Base-by-base conservation (phyloP, 225 moss, liverwort and hornwort species). In the Asterella californica region DNA sequence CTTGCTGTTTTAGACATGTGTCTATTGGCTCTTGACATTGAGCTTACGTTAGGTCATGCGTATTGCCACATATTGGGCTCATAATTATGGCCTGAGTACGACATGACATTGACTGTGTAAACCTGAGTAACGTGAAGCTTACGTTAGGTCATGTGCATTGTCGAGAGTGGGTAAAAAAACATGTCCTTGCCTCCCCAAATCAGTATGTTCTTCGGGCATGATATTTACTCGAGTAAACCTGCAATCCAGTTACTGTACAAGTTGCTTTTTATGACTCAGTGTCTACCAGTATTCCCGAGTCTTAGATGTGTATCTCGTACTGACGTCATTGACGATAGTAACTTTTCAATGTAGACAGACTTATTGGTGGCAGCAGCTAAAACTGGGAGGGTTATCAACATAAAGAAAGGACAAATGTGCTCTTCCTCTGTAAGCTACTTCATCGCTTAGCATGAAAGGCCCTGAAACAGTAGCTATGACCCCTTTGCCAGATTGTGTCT, bases 351-450 rank as follows among this genome's bases (percentile, higher is more conserved):
- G 50, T 82, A 95, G 88, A 99, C 99, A 45, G 99, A 99, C 73
- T 81, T 95, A 1, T 72, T 99, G 57, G 84, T 92, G 18, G 93
- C 95, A 52, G 99, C 99, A 59, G 99, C 99, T 64, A 90, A 90
- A 82, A 99, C 99, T 10, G 99, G 95, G 75, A 92, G 77, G 75
- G 90, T 91, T 27, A 87, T 99, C 68, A 93, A 92, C 81, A 92
- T 95, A 73, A 99, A 99, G 84, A 95, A 99, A 82, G 99, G 99
- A 6, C 99, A 99, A 77, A 93, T 93, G 82, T 99, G 99, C 82
- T 84, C 90, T 38, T 81, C 92, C 15, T 89, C 99, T 12, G 95
- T 96, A 82, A 50, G 88, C 71, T 70, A 25, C 71, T 71, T 12
- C 46, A 71, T 24, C 47, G 27, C 1, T 48, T 11, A 71, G 24